Evolutionary conservation across 768 basidiomycete genomes (phyloP).

Genomic region (Suillus subalutaceus): DNA sequence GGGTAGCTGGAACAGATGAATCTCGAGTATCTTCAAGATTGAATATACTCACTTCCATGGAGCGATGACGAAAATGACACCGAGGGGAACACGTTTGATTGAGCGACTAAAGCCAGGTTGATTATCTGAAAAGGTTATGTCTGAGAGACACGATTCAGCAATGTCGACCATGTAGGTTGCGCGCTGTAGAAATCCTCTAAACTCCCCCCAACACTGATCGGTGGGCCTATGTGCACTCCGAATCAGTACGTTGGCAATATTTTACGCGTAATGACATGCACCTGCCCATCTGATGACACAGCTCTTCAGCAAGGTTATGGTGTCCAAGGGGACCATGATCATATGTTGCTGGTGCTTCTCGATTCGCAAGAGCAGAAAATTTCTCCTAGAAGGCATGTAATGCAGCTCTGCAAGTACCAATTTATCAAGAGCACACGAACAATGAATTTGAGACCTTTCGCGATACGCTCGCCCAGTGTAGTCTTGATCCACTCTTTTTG

Average conservation of each 20-base stretch:
- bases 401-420: background rate
- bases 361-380: slow-evolving; percentile 22
- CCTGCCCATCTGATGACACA: slow-evolving; percentile 93
- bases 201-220: slow-evolving; percentile 76
- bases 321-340: slow-evolving; percentile 46
- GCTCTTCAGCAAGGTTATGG: slow-evolving; percentile 71
- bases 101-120: slow-evolving; percentile 82
- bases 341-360: slow-evolving; percentile 39
- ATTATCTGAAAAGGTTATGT: slow-evolving; percentile 75
- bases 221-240: slow-evolving; percentile 59
- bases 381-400: slow-evolving; percentile 48
- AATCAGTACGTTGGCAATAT: background rate
- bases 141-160: slow-evolving; percentile 71
- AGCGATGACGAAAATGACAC: slow-evolving; percentile 85
- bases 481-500: slow-evolving; percentile 75
- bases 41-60: slow-evolving; percentile 81
- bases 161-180: slow-evolving; percentile 86
- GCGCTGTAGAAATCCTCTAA: slow-evolving; percentile 79
- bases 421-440: slow-evolving; percentile 34
- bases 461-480: slow-evolving; percentile 63
- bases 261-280: slow-evolving; percentile 37
- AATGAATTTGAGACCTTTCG: slow-evolving; percentile 72
- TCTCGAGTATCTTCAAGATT: background rate
- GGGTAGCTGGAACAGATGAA: slow-evolving; percentile 63
- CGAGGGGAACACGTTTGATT: slow-evolving; percentile 83